Evolutionary conservation across 2,329 filamentous ascomycete genomes (phyloP).

Genomic region (Cytospora paraplurivora): DNA sequence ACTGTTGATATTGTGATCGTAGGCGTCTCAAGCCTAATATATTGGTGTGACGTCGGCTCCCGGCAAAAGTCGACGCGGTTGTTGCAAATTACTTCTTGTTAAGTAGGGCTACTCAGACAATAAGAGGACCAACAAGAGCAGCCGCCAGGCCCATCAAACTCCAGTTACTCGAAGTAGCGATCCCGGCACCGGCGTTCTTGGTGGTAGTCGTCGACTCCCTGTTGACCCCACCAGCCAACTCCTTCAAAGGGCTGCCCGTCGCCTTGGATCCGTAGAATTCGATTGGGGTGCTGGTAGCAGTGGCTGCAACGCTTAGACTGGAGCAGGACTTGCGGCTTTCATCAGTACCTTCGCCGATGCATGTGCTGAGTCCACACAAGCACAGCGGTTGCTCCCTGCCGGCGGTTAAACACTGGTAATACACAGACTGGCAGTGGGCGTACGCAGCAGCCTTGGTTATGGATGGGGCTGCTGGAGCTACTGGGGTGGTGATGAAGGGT

Average conservation of each 20-base stretch:
- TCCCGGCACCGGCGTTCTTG: conserved; percentile 3
- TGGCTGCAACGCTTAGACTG: conserved; percentile 3
- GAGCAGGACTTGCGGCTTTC: conserved; percentile 8
- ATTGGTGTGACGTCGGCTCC: background rate
- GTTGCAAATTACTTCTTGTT: background rate
- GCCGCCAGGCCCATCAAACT: background rate
- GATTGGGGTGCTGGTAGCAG: background rate
- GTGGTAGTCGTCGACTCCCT: conserved; percentile 3
- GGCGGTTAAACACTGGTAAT: background rate
- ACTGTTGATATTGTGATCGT: too few relatives aligned
- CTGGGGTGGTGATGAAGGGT: background rate
- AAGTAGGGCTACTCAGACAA: background rate
- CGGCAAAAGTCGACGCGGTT: background rate
- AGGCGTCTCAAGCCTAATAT: too few relatives aligned
- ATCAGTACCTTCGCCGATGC: conserved; percentile 10
- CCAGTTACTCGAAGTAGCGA: background rate
- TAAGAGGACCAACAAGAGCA: background rate
- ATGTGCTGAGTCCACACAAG: conserved; percentile 11
- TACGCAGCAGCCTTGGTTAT: background rate
- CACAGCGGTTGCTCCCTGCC: conserved; percentile 18
- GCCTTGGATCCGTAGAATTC: background rate
- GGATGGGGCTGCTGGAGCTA: background rate
- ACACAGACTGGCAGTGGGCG: conserved; percentile 6
- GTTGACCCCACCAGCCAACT: background rate
- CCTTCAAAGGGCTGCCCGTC: conserved; percentile 1